Evolutionary conservation across 2,329 filamentous ascomycete species (phyloP).

Genomic region (Paecilomyces sp.): DNA sequence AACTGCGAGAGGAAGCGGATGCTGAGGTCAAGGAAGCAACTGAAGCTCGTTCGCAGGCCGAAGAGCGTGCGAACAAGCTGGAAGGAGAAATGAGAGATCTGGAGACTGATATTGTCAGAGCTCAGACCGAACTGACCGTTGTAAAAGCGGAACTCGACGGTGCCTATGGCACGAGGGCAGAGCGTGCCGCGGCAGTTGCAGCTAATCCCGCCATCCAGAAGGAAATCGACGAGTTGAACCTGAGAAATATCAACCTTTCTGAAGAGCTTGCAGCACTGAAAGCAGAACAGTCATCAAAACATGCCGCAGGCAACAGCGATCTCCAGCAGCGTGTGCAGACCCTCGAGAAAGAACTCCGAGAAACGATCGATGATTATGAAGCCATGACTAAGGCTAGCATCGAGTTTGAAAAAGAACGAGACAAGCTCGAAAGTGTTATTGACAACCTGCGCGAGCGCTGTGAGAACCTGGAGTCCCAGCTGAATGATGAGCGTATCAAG

Average conservation of each 20-base stretch:
- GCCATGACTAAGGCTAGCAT: conserved; percentile 62
- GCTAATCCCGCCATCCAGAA: conserved; percentile 51
- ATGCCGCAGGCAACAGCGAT: conserved; percentile 24
- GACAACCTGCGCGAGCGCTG: conserved; percentile 58
- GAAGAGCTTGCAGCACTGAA: conserved; percentile 41
- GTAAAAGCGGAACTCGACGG: conserved; percentile 86
- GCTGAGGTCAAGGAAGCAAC: conserved; percentile 20
- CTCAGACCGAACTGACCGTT: conserved; percentile 78
- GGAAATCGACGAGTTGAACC: conserved; percentile 51
- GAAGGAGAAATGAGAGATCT: conserved; percentile 47
- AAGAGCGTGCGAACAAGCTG: conserved; percentile 32
- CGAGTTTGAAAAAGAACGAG: conserved; percentile 64
- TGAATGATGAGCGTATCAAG: conserved; percentile 61
- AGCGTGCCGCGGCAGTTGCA: conserved; percentile 61
- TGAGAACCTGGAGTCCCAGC: conserved; percentile 55
- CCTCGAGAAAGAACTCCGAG: conserved; percentile 59
- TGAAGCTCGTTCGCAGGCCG: conserved; percentile 22
- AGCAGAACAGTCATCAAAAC: conserved; percentile 22
- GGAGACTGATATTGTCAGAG: conserved; percentile 57
- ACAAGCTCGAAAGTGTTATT: conserved; percentile 55
- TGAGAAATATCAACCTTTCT: conserved; percentile 40
- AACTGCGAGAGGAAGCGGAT: conserved; percentile 26
- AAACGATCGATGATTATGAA: conserved; percentile 64
- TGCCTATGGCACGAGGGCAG: conserved; percentile 73
- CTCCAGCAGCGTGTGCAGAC: conserved; percentile 43